Percentiles rank a stretch among this genome's conserved stretches.
Conservation (phyloP, 352 stramenopile species). For the Phytophthora foliorum region DNA sequence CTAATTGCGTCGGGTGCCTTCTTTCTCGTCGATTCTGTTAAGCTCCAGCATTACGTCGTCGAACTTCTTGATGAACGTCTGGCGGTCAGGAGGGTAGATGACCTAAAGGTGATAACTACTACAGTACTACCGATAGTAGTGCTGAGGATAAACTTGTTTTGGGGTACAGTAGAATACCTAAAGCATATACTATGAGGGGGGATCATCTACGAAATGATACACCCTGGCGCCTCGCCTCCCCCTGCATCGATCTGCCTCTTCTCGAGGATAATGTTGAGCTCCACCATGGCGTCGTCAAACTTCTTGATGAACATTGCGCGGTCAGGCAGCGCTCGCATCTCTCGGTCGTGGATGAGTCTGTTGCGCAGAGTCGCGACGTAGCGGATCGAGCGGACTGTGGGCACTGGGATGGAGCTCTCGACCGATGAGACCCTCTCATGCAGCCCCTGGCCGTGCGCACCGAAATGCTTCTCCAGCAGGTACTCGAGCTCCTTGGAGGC, state of each 20-base stretch:
- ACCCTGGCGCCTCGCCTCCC: constrained; percentile 21
- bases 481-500: constrained; percentile 85
- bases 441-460: constrained; percentile 70
- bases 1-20: no score
- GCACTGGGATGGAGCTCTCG: constrained; percentile 47
- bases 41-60: neutral
- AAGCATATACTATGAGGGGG: neutral
- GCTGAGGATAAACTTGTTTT: neutral
- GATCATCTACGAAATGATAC: constrained; percentile 42
- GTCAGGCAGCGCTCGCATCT: constrained; percentile 66
- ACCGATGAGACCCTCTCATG: constrained; percentile 79
- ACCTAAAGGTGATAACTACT: no score
- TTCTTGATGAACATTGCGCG: constrained; percentile 70
- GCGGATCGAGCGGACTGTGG: constrained; percentile 74
- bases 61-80: neutral
- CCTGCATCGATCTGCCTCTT: constrained; percentile 57
- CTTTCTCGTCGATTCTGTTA: no score
- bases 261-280: constrained; percentile 68
- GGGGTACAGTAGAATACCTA: neutral
- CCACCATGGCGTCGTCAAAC: constrained; percentile 66
- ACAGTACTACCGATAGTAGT: no score
- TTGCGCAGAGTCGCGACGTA: constrained; percentile 88
- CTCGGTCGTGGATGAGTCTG: constrained; percentile 80
- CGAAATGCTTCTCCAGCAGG: constrained; percentile 70
- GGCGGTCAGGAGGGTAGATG: neutral